These are phyloP conservation scores for Kregervanrija fluxuum DNA, from an alignment of 805 yeast species.

Conservation along the genomic window DNA sequence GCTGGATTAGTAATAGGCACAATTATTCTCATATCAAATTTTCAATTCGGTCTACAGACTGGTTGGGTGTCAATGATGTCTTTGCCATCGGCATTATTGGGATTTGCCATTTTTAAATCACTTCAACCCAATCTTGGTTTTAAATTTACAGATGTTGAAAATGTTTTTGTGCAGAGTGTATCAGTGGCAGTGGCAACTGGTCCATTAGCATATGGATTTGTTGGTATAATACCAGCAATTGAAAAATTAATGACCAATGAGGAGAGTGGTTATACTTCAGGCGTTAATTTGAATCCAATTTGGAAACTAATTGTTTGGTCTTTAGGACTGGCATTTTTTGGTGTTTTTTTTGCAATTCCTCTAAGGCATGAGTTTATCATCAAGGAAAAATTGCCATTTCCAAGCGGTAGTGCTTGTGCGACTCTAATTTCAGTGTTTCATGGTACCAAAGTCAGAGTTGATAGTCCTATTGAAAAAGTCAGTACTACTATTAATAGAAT, in stretches of 20 bases:
- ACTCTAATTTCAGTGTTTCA: constrained; percentile 84
- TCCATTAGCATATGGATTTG: constrained; percentile 89
- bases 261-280: constrained; percentile 58
- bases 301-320: constrained; percentile 73
- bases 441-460: constrained; percentile 34
- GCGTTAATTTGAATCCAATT: constrained; percentile 29
- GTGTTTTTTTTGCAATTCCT: constrained; percentile 92
- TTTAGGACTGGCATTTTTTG: constrained; percentile 82
- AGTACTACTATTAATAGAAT: background rate
- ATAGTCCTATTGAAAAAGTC: constrained; percentile 3
- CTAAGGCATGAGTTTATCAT: constrained; percentile 79
- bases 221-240: constrained; percentile 93
- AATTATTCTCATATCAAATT: constrained; percentile 77
- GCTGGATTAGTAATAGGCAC: constrained; percentile 86
- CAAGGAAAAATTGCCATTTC: constrained; percentile 83
- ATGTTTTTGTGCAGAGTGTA: constrained; percentile 84
- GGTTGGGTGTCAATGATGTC: constrained; percentile 99
- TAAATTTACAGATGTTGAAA: constrained; percentile 83
- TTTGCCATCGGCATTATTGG: constrained; percentile 83
- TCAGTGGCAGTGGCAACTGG: constrained; percentile 98
- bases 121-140: constrained; percentile 29
- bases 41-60: constrained; percentile 93
- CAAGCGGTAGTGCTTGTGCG: constrained; percentile 95
- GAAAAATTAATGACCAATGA: constrained; percentile 76
- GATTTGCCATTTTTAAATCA: constrained; percentile 73